Evolutionary conservation across 1,139 yeast species (phyloP), one percentile per base, ranked within the genome.

Genomic region (Hyphopichia wangnamkhiaoensis): DNA sequence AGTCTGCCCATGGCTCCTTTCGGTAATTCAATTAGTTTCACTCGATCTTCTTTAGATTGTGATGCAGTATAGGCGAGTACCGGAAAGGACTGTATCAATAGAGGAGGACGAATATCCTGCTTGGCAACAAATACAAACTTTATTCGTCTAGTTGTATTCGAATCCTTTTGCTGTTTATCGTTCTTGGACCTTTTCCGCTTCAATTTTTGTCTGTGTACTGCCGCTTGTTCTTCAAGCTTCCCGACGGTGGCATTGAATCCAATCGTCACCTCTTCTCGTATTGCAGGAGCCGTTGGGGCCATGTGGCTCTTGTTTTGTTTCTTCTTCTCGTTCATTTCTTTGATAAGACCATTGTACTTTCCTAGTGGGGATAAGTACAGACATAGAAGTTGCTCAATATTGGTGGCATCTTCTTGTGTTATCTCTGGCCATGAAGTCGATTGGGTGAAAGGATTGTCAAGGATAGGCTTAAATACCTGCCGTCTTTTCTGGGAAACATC

Each of bases 171-270:
- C 21, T 37, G 31, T 17, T 33, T 33, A 2, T 8, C 7, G 20
- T 32, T 32, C 16, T 24, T 40, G 23, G 5, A 38, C 46, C 45
- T 39, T 34, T 37, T 43, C 44, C 39, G 46, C 37, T 43, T 38
- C 18, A 35, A 34, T 26, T 19, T 30, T 16, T 14, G 19, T 32
- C 45, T 13, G 8, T 40, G 42, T 47, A 46, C 28, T 27, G 41
- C 39, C 0, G 81, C 78, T 52, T 79, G 82, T 2, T 46, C 39
- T 51, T 82, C 87, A 21, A 82, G 57, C 2, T 61, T 59, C 40
- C 61, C 54, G 38, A 79, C 80, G 0, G 80, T 74, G 2, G 76
- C 62, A 54, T 82, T 82, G 60, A 80, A 82, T 2, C 87, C 87
- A 3, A 67, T 35, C 0, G 73, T 63, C 1, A 75, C 39, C 29